Evolutionary conservation across 768 basidiomycete genomes (phyloP), one percentile per base, ranked within the genome.

Genomic region (Sarcodon sp.): DNA sequence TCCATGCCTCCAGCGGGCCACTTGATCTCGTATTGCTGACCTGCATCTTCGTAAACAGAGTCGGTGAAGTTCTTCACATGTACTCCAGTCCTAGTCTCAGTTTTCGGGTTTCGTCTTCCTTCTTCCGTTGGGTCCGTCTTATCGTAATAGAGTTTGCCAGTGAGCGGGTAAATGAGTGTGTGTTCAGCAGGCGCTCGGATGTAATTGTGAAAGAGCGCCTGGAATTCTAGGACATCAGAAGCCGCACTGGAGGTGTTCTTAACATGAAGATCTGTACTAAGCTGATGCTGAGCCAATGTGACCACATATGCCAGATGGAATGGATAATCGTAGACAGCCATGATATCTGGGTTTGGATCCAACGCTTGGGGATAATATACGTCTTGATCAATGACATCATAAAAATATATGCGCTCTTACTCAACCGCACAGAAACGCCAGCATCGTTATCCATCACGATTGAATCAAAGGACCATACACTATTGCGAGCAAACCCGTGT

Each of bases 171-270:
- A 53, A 90, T 69, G 3, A 73, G 62, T n/a, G 79, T 77, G 3
- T 77, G 56, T 50, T 73, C 63, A 12, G 80, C 65, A 41, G 83
- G 77, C 41, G 77, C 76, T 8, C 73, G 75, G 54, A 96, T 73
- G 65, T 99, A 99, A 44, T 78, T 91, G 65, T 99, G 96, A 47
- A 99, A 73, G 41, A 98, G 72, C 1, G 91, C 86, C 62, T 99
- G 96, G 69, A 94, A 98, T 59, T 83, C 79, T 37, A 97, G 72
- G 4, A 59, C 53, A 38, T 75, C 69, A 0, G 66, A 58, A 3
- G 63, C 62, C 12, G 70, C 66, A 1, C 64, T 56, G 6, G 77
- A 78, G 0, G 77, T 71, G 59, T 96, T 94, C 53, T 71, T 71
- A 52, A 98, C 84, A 58, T 87, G 81, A 6, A 96, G 71, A 57